Conservation (phyloP, 164 flowering plant genomes). For the Taxillus chinensis region DNA sequence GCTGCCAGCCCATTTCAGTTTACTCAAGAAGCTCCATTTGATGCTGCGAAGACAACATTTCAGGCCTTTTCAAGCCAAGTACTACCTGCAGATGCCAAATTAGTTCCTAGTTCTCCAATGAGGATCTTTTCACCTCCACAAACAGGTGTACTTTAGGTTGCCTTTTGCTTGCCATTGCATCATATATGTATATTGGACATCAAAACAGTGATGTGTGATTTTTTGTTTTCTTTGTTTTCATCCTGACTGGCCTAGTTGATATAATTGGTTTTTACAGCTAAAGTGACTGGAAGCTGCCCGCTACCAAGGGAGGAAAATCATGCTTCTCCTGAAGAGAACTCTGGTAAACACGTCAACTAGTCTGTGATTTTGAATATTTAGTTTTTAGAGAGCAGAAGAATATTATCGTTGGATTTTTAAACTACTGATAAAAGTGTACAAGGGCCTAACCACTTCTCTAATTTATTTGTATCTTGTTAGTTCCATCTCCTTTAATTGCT, state of each 20-base stretch:
- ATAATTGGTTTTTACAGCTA: not conserved
- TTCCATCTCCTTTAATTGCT: too few relatives aligned
- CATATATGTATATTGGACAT: too few relatives aligned
- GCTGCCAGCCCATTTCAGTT: not conserved
- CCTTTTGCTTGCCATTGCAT: not conserved
- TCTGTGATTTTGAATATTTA: not conserved
- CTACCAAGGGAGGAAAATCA: not conserved
- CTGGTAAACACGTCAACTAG: not conserved
- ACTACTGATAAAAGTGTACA: too few relatives aligned
- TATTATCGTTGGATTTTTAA: not conserved
- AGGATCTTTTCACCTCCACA: not conserved
- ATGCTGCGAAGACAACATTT: not conserved
- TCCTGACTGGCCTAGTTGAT: too few relatives aligned
- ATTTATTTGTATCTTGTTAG: too few relatives aligned
- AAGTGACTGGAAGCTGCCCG: not conserved
- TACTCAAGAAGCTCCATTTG: not conserved
- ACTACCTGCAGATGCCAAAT: conserved; percentile 9
- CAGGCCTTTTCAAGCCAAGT: not conserved
- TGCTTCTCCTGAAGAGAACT: not conserved
- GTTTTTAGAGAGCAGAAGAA: not conserved
- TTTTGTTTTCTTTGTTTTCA: too few relatives aligned
- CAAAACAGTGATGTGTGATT: too few relatives aligned
- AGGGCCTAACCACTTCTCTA: too few relatives aligned
- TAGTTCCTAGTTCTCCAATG: not conserved
- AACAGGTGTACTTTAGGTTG: not conserved